These are phyloP conservation scores for Setaria italica DNA, from an alignment of 202 grass and related monocot species.

Conservation along the genomic window DNA sequence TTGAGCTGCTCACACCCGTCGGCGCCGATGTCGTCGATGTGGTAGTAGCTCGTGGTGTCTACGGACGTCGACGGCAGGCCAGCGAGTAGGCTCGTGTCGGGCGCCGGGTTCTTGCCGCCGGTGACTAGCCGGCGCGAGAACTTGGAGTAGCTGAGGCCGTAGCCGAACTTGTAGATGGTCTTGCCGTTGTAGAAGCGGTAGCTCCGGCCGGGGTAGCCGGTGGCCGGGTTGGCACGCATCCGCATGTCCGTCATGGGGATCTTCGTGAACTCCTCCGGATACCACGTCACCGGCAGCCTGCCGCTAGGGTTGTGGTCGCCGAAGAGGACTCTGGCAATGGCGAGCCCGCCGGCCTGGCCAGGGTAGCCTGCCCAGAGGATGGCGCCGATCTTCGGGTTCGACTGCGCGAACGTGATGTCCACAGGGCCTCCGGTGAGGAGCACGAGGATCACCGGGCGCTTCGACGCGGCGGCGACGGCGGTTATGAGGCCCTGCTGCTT, in stretches of 20 bases:
- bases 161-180: conserved; percentile 56
- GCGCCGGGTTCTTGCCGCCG: background rate
- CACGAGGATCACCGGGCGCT: conserved; percentile 66
- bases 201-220: conserved; percentile 60
- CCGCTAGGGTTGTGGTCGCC: conserved; percentile 72
- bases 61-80: background rate
- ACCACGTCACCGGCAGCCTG: conserved; percentile 72
- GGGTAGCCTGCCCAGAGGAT: conserved; percentile 81
- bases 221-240: conserved; percentile 50
- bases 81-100: conserved; percentile 12
- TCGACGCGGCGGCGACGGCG: conserved; percentile 55
- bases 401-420: conserved; percentile 63
- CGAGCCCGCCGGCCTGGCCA: conserved; percentile 63
- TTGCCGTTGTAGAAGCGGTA: conserved; percentile 68
- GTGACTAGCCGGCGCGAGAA: conserved; percentile 49
- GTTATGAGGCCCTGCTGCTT: conserved; percentile 66
- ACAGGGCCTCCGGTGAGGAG: conserved; percentile 74
- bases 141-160: conserved; percentile 71
- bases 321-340: conserved; percentile 73
- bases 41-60: conserved; percentile 37
- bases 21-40: conserved; percentile 32
- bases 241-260: conserved; percentile 74
- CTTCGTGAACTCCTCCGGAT: conserved; percentile 63
- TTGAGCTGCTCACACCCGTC: conserved; percentile 47
- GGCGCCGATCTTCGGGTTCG: conserved; percentile 55